Evolutionary conservation across 2,329 filamentous ascomycete genomes (phyloP), one percentile per base, ranked within the genome.

Genomic region (Ambrosiella xylebori): DNA sequence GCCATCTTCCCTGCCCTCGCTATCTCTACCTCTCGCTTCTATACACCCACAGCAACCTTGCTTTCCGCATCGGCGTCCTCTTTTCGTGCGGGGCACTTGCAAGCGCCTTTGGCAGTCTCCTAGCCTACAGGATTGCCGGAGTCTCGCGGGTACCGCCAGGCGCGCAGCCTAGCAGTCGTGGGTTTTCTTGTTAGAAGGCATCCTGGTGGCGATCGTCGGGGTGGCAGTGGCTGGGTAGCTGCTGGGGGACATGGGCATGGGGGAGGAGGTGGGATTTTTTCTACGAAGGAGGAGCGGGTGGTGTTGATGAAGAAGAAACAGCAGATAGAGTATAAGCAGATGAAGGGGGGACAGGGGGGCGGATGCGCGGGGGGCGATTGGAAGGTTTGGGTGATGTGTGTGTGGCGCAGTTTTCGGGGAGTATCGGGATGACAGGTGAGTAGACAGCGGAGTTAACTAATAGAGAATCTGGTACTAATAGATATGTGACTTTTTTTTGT

Each of bases 351-450:
- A 3, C 49, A 58, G 38, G 12, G 17, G 11, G 37, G 17, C 1
- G 5, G 49, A 58, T 58, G 56, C 38, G 11, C 50, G 2, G n/a
- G 45, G 11, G 11, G 17, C 11, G 39, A 58, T 38, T 58, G 38
- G 56, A 54, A 58, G 19, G 19, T 58, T 2, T 58, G 50, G 56
- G 11, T 45, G 11, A 44, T 58, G 15, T 52, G 56, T 45, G 56
- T 45, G 12, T 58, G 3, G n/a, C 49, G 1, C 19, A 54, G 15
- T 17, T 47, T 12, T n/a, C 39, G 8, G 38, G 49, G 6, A 37
- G 39, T 11, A 45, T 58, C n/a, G 19, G 15, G 12, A 54, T 37
- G 27, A 54, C 53, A 9, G 15, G 56, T 58, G 45, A 47, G 56
- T 58, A 13, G 12, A 12, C 9, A 1, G 7, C 35, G 19, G 37